These are phyloP conservation scores for Gyromitra esculenta DNA, from an alignment of 2,329 filamentous ascomycete genomes.

Conservation along the genomic window DNA sequence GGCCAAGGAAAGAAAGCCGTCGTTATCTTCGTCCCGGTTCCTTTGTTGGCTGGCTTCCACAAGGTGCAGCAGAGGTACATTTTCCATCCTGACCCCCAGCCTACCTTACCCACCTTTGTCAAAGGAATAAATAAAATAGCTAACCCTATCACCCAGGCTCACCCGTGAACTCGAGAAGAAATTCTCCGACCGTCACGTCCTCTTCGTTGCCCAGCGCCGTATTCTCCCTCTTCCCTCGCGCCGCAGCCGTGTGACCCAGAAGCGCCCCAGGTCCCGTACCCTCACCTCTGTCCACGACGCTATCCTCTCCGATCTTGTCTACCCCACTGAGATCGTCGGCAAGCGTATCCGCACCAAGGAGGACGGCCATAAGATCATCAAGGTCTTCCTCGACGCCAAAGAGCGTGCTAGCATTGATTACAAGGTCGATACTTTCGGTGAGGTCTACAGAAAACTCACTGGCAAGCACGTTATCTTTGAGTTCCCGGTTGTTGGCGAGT, in stretches of 20 bases:
- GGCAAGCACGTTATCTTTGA: constrained; percentile 97
- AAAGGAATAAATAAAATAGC: not conserved
- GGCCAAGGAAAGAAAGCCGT: constrained; percentile 99
- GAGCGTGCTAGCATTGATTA: constrained; percentile 99
- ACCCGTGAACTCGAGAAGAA: constrained; percentile 99
- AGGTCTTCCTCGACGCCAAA: constrained; percentile 99
- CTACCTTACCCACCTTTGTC: no score
- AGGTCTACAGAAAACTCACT: constrained; percentile 98
- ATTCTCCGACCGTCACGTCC: constrained; percentile 99
- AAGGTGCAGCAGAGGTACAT: constrained; percentile 99
- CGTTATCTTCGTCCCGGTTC: constrained; percentile 99
- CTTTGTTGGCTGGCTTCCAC: constrained; percentile 98
- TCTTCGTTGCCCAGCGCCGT: constrained; percentile 98
- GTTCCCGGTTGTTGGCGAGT: constrained; percentile 84
- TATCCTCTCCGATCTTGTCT: constrained; percentile 97
- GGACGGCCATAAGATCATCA: constrained; percentile 97
- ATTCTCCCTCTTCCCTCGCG: constrained; percentile 97
- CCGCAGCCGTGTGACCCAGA: constrained; percentile 96
- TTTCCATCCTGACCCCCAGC: constrained; percentile 54
- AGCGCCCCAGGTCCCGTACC: constrained; percentile 96
- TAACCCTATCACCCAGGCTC: constrained; percentile 69
- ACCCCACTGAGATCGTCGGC: constrained; percentile 99
- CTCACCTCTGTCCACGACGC: constrained; percentile 98
- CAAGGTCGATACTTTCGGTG: constrained; percentile 98
- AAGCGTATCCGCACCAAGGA: constrained; percentile 99